Base-by-base conservation (phyloP, 495 filamentous ascomycete species). In the Hypoxylon subgilvum region DNA sequence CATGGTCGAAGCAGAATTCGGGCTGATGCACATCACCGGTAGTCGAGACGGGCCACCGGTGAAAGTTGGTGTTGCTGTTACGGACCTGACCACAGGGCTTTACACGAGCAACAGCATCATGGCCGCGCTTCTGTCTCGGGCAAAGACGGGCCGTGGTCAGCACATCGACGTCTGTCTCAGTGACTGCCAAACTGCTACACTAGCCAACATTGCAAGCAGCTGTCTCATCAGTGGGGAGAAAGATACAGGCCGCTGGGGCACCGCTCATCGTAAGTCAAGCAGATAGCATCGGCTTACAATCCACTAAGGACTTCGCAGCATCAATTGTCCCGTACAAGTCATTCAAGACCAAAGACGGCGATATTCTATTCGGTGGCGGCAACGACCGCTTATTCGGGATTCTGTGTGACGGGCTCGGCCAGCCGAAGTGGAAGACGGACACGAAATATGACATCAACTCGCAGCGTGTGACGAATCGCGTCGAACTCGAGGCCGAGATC, bases 1-100 rank as follows among this genome's bases (percentile, higher is more conserved):
- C 52, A 97, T 98, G 92, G 95, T 98, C 0, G 94, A 98, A 73
- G 95, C 93, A 34, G 94, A 97, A 72, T 91, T 98, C 78, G 94
- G 94, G 4, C 68, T 98, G 49, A 98, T 98, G 94, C 95, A 98
- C 69, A 97, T 98, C 48, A 98, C 94, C 0, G 94, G 94, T 8
- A 79, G 80, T 34, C 76, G 90, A 61, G 90, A 96, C 51, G 91
- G 94, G 0, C 89, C 91, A 1, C 95, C 95, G 0, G 95, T 96
- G 10, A 98, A 98, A 74, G 94, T 98, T 1, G 94, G 94, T 3
- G 94, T 97, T 10, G 94, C 94, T 4, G 93, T 97, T 5, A 98
- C 95, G 0, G 94, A 98, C 69, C 72, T 98, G 45, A 97, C 94
- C 0, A 97, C 94, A 0, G 94, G 94, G 0, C 68, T 98, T n/a